Evolutionary conservation across 768 basidiomycete species (phyloP).

Genomic region (Hypholoma fasciculare): DNA sequence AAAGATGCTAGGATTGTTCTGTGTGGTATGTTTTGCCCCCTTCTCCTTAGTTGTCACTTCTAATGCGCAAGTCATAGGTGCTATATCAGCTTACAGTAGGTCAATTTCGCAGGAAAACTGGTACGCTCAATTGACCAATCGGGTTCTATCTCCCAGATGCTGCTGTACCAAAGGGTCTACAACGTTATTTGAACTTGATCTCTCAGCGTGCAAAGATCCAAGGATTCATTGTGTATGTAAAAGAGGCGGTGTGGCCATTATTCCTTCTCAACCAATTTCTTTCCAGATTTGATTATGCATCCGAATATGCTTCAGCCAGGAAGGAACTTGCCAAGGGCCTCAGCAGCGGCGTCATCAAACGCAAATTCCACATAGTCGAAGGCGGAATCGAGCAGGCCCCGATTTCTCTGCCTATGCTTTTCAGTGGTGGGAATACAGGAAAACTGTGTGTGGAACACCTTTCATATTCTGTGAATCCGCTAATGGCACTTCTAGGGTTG

Average conservation of each 20-base stretch:
- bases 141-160: slow-evolving; percentile 39
- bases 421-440: slow-evolving; percentile 75
- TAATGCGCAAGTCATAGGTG: slow-evolving; percentile 44
- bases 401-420: slow-evolving; percentile 67
- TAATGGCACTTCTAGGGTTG: slow-evolving; percentile 40
- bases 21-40: slow-evolving; percentile 62
- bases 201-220: slow-evolving; percentile 74
- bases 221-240: slow-evolving; percentile 78
- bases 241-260: not conserved
- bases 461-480: slow-evolving; percentile 3
- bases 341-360: slow-evolving; percentile 68
- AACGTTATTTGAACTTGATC: slow-evolving; percentile 70
- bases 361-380: slow-evolving; percentile 77
- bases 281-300: slow-evolving; percentile 72
- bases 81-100: slow-evolving; percentile 84
- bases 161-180: slow-evolving; percentile 61
- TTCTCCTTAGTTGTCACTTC: not conserved
- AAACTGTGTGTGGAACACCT: slow-evolving; percentile 52
- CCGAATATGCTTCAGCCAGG: slow-evolving; percentile 58
- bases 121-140: not conserved
- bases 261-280: not conserved
- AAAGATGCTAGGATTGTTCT: slow-evolving; percentile 75
- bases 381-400: slow-evolving; percentile 75
- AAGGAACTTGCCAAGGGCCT: slow-evolving; percentile 59
- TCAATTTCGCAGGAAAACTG: not conserved